These are phyloP conservation scores for Termitomyces sp. DNA, from an alignment of 768 basidiomycete species.

Conservation along the genomic window DNA sequence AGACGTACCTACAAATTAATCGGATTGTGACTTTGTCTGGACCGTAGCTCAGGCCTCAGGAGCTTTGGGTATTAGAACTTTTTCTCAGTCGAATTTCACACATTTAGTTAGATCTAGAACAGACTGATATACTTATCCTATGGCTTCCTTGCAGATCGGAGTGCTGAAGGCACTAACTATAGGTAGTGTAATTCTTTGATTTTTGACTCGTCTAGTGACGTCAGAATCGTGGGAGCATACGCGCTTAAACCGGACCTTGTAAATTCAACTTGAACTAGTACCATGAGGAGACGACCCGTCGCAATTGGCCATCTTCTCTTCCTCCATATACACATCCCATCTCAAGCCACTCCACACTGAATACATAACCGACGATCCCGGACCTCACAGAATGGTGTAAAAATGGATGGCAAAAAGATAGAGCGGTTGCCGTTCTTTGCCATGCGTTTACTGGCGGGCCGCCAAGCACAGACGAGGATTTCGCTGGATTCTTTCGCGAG, in stretches of 20 bases:
- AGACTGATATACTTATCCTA: not conserved
- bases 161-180: no score
- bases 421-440: not conserved
- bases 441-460: not conserved
- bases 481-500: not conserved
- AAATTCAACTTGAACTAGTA: not conserved
- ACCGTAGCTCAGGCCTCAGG: not conserved
- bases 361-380: not conserved
- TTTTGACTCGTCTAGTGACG: not conserved
- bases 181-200: no score
- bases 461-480: not conserved
- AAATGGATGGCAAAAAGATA: not conserved
- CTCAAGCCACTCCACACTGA: not conserved
- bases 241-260: not conserved
- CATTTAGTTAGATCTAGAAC: not conserved
- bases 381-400: not conserved
- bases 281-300: not conserved
- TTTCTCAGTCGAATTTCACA: not conserved
- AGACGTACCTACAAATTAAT: constrained; percentile 59
- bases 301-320: not conserved
- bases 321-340: not conserved
- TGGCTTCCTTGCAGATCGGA: no score
- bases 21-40: not conserved
- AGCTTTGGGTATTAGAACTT: not conserved
- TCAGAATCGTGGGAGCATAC: not conserved